Evolutionary conservation across 1,284 basidiomycete species (phyloP), one percentile per base, ranked within the genome.

Genomic region (Apiotrichum laibachii): DNA sequence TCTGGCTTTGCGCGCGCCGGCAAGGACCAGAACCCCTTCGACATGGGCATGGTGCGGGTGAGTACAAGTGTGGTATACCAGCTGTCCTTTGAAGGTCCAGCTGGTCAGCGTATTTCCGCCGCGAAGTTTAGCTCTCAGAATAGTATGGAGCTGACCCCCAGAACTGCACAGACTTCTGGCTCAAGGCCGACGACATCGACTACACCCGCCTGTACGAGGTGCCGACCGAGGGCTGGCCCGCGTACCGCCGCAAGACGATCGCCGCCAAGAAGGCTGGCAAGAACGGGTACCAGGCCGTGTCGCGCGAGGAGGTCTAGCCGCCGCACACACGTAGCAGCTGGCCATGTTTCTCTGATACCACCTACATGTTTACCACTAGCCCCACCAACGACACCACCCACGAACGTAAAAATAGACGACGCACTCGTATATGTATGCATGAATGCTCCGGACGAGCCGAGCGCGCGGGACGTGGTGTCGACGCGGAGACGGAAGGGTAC

Each of bases 151-250:
- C 57, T 59, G 40, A 46, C 22, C 4, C 10, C 44, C 60, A 79
- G 67, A 99, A 99, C 77, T 99, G 96, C 77, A 85, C 84, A 65
- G 95, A 99, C 79, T 99, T 99, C 75, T 99, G 95, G 95, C 86
- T 86, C 48, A 84, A 84, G 53, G 92, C 92, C 21, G 81, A 82
- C 60, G 90, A 89, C 1, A 86, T 99, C 31, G 88, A 95, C 75
- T 99, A 98, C 78, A 87, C 88, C 48, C 81, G 83, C 63, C 73
- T 99, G 72, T 97, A 94, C 76, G 94, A 96, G 72, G 84, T 99
- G 9, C 92, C 92, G 2, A 65, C 81, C 1, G 90, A 92, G 72
- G 91, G 74, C 3, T 77, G 75, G 75, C 56, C 58, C 26, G 64
- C 71, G 55, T 77, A 77, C 61, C 61, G 75, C 50, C 57, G 70